A percentile compares a stretch with the other conserved stretches of the same genome.
These are phyloP conservation scores for Kalaharituber pfeilii DNA, from an alignment of 2,329 filamentous ascomycete species.

Conservation along the genomic window DNA sequence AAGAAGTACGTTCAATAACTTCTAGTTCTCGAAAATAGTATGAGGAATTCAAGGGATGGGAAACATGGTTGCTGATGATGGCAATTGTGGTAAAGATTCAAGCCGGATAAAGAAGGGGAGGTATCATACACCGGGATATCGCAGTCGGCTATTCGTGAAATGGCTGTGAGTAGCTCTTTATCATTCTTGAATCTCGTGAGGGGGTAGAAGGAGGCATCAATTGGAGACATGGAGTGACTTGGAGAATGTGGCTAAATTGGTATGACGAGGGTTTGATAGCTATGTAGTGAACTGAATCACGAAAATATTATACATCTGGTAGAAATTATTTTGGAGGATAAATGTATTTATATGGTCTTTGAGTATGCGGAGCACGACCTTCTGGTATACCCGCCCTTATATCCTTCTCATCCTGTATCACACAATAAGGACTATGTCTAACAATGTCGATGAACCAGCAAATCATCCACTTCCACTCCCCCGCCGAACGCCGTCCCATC, in stretches of 20 bases:
- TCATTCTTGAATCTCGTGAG: not conserved
- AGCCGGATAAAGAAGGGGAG: slow-evolving; percentile 96
- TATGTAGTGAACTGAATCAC: slow-evolving; percentile 82
- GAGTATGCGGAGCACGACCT: slow-evolving; percentile 97
- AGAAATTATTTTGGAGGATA: slow-evolving; percentile 94
- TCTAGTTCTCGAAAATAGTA: not conserved
- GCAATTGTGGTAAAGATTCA: slow-evolving; percentile 55
- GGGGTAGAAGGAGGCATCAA: not conserved
- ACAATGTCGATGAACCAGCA: slow-evolving; percentile 33
- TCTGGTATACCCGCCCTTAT: slow-evolving; percentile 29
- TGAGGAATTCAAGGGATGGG: not conserved
- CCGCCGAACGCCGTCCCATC: slow-evolving; percentile 77
- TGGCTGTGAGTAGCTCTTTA: slow-evolving; percentile 48
- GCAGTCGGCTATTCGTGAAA: slow-evolving; percentile 90
- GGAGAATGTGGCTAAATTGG: too few relatives aligned
- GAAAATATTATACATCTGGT: slow-evolving; percentile 76
- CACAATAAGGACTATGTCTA: not conserved
- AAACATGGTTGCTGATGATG: not conserved
- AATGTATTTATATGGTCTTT: slow-evolving; percentile 99
- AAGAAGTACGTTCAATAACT: slow-evolving; percentile 55
- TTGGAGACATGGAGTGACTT: not conserved
- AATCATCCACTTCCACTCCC: slow-evolving; percentile 72
- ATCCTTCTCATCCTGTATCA: not conserved
- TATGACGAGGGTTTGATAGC: too few relatives aligned
- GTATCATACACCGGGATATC: slow-evolving; percentile 93